Base-by-base conservation (phyloP, 257 asterid species). In the Striga asiatica region DNA sequence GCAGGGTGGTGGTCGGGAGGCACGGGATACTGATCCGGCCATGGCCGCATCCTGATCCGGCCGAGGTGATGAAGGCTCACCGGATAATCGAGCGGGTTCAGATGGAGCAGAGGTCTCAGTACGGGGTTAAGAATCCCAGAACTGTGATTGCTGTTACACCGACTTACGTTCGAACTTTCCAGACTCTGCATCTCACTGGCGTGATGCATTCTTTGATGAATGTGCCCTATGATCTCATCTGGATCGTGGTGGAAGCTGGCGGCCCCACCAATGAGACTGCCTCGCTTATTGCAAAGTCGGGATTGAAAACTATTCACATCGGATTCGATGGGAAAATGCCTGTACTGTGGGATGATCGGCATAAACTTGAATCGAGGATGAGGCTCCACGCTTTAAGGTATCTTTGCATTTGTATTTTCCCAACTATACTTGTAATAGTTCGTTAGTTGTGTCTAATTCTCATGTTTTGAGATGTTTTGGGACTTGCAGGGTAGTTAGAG, bases 11-110 rank as follows among this genome's bases (percentile, higher is more conserved):
- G 65, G 99, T 88, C 2, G 99, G 99, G 38, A 64, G 99, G 75
- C 99, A 92, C 50, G 97, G 95, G 70, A 92, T 92, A 39, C 71
- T 81, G 76, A 84, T 84, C 38, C 54, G 95, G 54, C 93, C 97
- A 17, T 92, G 99, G 99, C 99, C 99, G 58, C 97, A 92, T 74
- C 99, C 99, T 67, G 87, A 88, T 76, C 84, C 94, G 58, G 76
- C 46, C 56, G 97, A 92, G 86, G 95, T 88, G 66, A 81, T 79
- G 88, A 83, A 61, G 68, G 99, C 99, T 16, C 94, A 92, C 74
- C 29, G 76, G 73, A 81, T 92, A 68, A 82, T 92, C 29, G 88
- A 84, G 80, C 73, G 85, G 67, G 97, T 92, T 14, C 97, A 92
- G 73, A 75, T 34, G 54, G 99, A 88, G 71, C 99, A 92, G 81